Evolutionary conservation across 345 rosid species (phyloP).

Genomic region (Carallia pectinifolia): DNA sequence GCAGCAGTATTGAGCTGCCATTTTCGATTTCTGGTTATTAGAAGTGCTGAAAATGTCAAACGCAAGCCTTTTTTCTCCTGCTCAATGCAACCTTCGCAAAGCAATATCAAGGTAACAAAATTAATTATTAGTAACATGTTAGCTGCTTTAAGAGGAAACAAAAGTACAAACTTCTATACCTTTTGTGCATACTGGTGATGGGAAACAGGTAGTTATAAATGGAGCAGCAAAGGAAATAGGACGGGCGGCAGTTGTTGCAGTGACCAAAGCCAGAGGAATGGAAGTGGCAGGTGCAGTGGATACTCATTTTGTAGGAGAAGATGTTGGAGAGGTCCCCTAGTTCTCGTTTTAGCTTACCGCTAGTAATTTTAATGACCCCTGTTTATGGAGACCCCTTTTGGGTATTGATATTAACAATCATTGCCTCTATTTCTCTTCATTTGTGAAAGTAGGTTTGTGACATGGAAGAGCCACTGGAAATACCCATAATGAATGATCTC

Average conservation of each 20-base stretch:
- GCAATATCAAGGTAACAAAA: slow-evolving; percentile 64
- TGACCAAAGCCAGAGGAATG: slow-evolving; percentile 89
- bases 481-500: slow-evolving; percentile 79
- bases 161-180: too few relatives aligned
- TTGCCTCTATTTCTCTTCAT: not conserved
- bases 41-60: slow-evolving; percentile 27
- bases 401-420: too few relatives aligned
- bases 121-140: not conserved
- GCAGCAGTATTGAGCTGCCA: slow-evolving; percentile 53
- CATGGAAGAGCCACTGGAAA: slow-evolving; percentile 83
- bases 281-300: slow-evolving; percentile 94
- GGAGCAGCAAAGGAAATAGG: slow-evolving; percentile 98
- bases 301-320: slow-evolving; percentile 71
- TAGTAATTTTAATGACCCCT: too few relatives aligned
- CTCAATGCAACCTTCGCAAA: slow-evolving; percentile 71
- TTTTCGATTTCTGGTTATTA: slow-evolving; percentile 30
- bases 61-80: slow-evolving; percentile 49
- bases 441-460: slow-evolving; percentile 54
- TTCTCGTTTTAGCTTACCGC: not conserved
- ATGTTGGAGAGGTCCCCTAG: slow-evolving; percentile 64
- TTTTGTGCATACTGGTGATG: not conserved
- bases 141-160: not conserved
- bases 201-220: slow-evolving; percentile 60
- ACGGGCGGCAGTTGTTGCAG: slow-evolving; percentile 80
- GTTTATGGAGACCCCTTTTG: too few relatives aligned